phyloP scores from a whole-genome alignment of 805 yeast species.

The Pichia ethanolica region DNA sequence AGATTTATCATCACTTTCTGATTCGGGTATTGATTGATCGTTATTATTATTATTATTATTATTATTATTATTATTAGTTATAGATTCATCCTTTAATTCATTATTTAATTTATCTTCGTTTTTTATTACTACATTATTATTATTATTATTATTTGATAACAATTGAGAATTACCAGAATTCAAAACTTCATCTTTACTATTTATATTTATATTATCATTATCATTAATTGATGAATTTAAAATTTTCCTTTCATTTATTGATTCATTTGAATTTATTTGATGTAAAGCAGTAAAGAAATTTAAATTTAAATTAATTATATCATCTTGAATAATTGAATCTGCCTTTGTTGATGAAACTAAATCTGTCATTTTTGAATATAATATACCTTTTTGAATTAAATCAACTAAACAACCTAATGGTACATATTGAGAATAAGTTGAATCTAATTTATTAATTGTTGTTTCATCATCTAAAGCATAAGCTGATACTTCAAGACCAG shows the following conservation, averaged over 20 bases:
- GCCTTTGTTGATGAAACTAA: slow-evolving; percentile 22
- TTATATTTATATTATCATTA: not conserved
- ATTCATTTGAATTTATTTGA: slow-evolving; percentile 5
- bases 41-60: not conserved
- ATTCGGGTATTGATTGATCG: not conserved
- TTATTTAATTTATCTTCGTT: not conserved
- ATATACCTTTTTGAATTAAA: slow-evolving; percentile 78
- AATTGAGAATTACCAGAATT: not conserved
- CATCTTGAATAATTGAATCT: slow-evolving; percentile 15
- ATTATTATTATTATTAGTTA: not conserved
- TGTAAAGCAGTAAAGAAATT: slow-evolving; percentile 48
- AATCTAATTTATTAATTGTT: slow-evolving; percentile 50
- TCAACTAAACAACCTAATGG: slow-evolving; percentile 79
- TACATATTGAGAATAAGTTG: slow-evolving; percentile 39
- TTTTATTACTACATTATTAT: not conserved
- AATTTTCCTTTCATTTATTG: not conserved
- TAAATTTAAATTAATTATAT: slow-evolving; percentile 29
- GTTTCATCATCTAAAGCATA: slow-evolving; percentile 75
- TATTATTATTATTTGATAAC: not conserved
- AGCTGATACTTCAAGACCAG: slow-evolving; percentile 70
- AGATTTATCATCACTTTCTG: slow-evolving; percentile 5
- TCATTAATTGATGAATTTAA: not conserved
- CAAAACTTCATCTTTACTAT: not conserved
- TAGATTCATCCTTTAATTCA: not conserved
- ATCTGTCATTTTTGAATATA: slow-evolving; percentile 65